Conservation (phyloP, 768 basidiomycete species). For the Saitozyma podzolica region DNA sequence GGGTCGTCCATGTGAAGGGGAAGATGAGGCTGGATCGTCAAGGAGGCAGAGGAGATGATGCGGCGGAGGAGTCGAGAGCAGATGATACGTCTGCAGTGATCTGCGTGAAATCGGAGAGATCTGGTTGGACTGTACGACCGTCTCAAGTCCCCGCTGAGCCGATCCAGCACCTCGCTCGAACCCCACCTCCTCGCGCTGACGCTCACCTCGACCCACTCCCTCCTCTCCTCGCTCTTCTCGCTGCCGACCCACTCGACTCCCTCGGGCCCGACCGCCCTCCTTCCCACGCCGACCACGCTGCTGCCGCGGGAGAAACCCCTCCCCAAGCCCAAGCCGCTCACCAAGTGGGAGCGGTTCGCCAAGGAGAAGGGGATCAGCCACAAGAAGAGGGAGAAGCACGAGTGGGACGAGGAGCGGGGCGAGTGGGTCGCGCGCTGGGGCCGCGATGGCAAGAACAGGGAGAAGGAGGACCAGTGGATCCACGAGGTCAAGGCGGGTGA, state of each 20-base stretch:
- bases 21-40: too few relatives aligned
- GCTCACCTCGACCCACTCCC: conserved; percentile 78
- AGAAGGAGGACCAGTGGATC: conserved; percentile 83
- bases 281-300: conserved; percentile 72
- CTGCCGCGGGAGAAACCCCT: conserved; percentile 90
- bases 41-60: too few relatives aligned
- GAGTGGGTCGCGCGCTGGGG: conserved; percentile 94
- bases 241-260: conserved; percentile 68
- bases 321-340: conserved; percentile 85
- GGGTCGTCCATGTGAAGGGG: too few relatives aligned
- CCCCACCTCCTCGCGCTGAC: conserved; percentile 69
- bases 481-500: conserved; percentile 84
- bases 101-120: too few relatives aligned
- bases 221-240: conserved; percentile 75
- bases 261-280: conserved; percentile 72
- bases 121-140: too few relatives aligned
- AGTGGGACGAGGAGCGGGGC: conserved; percentile 93
- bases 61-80: too few relatives aligned
- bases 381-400: conserved; percentile 70
- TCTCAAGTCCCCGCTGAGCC: neutral
- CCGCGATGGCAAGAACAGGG: conserved; percentile 76
- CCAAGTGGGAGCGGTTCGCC: conserved; percentile 97
- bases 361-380: conserved; percentile 90
- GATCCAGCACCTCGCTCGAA: conserved; percentile 70
- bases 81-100: too few relatives aligned